phyloP scores from a whole-genome alignment of 2,329 filamentous ascomycete species.

The Trichoderma sp. region DNA sequence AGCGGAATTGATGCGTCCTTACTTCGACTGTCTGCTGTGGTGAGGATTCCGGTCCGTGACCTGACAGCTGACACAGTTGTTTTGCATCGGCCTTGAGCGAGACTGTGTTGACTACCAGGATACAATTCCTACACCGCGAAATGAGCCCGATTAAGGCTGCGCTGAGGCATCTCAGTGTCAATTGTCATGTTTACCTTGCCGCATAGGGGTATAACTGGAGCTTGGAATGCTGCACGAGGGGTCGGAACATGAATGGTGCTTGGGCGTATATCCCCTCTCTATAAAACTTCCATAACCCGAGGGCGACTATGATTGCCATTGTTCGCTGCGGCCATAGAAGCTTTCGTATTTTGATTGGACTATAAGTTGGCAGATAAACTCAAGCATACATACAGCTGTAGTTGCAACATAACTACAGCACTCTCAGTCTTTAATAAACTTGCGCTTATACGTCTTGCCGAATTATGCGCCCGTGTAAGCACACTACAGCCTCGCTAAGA shows the following conservation, averaged over 20 bases:
- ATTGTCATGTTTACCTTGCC: background rate
- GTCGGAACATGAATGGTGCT: too few species aligned
- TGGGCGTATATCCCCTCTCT: too few species aligned
- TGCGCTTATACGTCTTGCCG: background rate
- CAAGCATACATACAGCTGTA: too few species aligned
- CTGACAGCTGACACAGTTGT: background rate
- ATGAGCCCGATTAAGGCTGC: background rate
- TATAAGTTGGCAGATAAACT: too few species aligned
- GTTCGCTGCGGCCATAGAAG: too few species aligned
- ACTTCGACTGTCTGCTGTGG: background rate
- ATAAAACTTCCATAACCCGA: too few species aligned
- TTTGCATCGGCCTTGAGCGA: background rate
- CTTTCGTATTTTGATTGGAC: too few species aligned
- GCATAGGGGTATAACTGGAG: background rate
- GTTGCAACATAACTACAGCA: too few species aligned
- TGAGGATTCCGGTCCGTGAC: background rate
- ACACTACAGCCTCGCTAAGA: background rate
- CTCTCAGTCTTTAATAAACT: too few species aligned
- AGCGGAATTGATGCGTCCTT: background rate
- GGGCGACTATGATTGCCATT: too few species aligned
- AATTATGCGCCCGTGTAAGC: background rate
- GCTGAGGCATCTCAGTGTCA: background rate
- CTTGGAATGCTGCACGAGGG: too few species aligned
- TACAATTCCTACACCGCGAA: background rate
- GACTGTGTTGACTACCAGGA: background rate